Conservation (phyloP, 176 grass and related monocot genomes). For the Oryza australiensis region DNA sequence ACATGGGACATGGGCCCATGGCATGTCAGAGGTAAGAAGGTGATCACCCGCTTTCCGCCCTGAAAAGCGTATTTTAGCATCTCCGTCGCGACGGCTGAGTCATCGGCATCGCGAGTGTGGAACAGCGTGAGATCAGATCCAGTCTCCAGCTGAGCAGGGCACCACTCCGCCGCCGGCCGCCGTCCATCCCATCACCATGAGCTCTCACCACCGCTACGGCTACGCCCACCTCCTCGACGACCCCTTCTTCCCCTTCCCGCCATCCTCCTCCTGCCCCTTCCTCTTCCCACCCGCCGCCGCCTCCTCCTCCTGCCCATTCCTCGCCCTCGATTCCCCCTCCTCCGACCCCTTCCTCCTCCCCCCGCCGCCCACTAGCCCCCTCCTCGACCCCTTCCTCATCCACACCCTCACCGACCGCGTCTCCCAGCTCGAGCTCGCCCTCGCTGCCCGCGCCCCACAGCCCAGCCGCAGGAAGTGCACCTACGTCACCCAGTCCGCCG, state of each 20-base stretch:
- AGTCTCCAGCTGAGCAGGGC: not conserved
- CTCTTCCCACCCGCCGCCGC: not conserved
- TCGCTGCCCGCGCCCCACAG: slow-evolving; percentile 13
- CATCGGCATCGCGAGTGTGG: no score
- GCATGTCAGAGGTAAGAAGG: no score
- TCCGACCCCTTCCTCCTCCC: slow-evolving; percentile 12
- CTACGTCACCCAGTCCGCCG: slow-evolving; percentile 55
- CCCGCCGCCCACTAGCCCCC: not conserved
- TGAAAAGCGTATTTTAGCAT: no score
- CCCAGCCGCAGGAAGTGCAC: slow-evolving; percentile 55
- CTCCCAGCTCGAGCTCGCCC: slow-evolving; percentile 54
- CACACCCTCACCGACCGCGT: slow-evolving; percentile 72
- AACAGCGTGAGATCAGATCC: no score
- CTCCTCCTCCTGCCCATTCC: not conserved
- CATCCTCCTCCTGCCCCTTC: not conserved
- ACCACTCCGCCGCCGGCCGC: slow-evolving; percentile 2
- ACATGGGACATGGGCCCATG: no score
- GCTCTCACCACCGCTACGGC: slow-evolving; percentile 33
- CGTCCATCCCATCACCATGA: slow-evolving; percentile 21
- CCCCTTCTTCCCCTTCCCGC: slow-evolving; percentile 19
- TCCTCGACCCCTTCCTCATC: slow-evolving; percentile 40
- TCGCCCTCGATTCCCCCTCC: not conserved
- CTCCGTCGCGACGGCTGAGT: no score
- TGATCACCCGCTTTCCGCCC: no score
- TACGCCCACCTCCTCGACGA: slow-evolving; percentile 22